Evolutionary conservation across 352 stramenopile species (phyloP).

Genomic region (Phytophthora cactorum): DNA sequence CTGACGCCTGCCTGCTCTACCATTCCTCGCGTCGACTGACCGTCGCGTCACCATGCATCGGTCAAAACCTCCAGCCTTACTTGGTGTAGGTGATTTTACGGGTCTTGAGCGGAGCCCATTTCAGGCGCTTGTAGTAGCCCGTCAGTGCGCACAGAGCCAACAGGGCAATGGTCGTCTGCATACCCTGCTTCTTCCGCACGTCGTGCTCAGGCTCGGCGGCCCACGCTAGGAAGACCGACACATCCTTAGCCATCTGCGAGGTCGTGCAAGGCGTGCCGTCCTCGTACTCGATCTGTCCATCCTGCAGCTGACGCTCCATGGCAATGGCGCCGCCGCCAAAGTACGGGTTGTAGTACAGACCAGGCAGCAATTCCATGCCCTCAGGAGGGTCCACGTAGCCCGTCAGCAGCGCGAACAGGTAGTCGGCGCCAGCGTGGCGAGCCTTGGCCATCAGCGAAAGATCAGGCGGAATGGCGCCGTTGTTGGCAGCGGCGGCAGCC

Average conservation of each 20-base stretch:
- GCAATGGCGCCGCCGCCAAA: constrained; percentile 98
- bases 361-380: constrained; percentile 83
- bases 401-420: constrained; percentile 97
- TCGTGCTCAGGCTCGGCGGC: constrained; percentile 97
- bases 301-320: constrained; percentile 97
- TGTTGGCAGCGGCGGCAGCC: constrained; percentile 96
- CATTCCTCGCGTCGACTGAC: constrained; percentile 15
- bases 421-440: constrained; percentile 95
- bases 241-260: constrained; percentile 98
- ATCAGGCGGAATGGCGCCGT: constrained; percentile 97
- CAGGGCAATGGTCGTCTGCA: constrained; percentile 95
- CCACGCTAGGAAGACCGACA: constrained; percentile 98
- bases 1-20: constrained; percentile 23
- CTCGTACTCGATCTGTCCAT: constrained; percentile 98
- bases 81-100: constrained; percentile 99
- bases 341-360: constrained; percentile 99
- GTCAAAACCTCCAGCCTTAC: constrained; percentile 53
- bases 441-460: constrained; percentile 98
- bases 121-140: constrained; percentile 99
- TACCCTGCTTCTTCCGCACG: constrained; percentile 97
- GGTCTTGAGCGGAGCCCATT: constrained; percentile 98
- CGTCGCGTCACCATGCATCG: constrained; percentile 12
- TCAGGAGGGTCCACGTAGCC: constrained; percentile 96
- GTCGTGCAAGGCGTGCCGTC: constrained; percentile 97
- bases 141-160: constrained; percentile 91